These are phyloP conservation scores for Pochonia chlamydosporia DNA, from an alignment of 2,329 filamentous ascomycete genomes.

Conservation along the genomic window DNA sequence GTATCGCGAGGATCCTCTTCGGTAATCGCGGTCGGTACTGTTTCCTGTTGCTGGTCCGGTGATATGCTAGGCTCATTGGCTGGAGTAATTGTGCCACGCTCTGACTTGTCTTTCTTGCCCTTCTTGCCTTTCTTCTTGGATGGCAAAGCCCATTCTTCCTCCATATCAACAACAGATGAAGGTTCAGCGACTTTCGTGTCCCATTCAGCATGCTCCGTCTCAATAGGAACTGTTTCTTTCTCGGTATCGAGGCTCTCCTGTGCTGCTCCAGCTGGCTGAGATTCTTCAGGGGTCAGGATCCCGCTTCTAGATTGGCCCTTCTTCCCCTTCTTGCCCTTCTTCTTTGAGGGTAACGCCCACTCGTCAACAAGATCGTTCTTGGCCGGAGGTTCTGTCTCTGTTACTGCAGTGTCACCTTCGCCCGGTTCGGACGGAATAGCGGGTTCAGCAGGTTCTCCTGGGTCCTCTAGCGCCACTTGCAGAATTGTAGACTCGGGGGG, in stretches of 20 bases:
- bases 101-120: conserved; percentile 3
- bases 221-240: background rate
- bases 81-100: conserved; percentile 1
- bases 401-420: background rate
- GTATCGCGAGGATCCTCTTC: too few species aligned
- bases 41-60: too few species aligned
- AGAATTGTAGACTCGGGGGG: too few species aligned
- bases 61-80: too few species aligned
- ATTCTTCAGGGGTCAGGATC: background rate
- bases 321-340: conserved; percentile 6
- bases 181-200: too few species aligned
- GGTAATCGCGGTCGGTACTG: too few species aligned
- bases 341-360: conserved; percentile 4
- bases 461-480: too few species aligned
- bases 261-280: too few species aligned
- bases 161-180: background rate
- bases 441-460: too few species aligned
- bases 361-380: background rate
- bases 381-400: background rate
- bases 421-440: too few species aligned
- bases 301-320: conserved; percentile 3
- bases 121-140: conserved; percentile 7
- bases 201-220: too few species aligned
- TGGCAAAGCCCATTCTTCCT: conserved; percentile 4
- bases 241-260: background rate